Evolutionary conservation across 192 early-diverging fungal species (phyloP), one percentile per base, ranked within the genome.

Genomic region (Podila epigama): DNA sequence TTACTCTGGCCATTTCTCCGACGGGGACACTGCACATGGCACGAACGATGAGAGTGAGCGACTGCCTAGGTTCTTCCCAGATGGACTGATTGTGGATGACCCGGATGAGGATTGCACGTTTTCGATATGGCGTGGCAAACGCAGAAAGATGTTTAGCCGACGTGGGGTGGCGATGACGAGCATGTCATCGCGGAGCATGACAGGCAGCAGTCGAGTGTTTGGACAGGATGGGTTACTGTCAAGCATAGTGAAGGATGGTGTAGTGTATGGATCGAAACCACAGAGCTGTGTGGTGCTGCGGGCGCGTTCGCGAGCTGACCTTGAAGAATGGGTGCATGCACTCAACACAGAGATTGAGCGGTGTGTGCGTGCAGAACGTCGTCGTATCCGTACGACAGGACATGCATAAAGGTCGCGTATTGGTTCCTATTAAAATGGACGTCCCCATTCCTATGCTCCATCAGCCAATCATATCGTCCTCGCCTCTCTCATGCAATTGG

Each of bases 301-400:
- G 28, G 66, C 80, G 2, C 51, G 72, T 13, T 78, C 61, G 31
- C 61, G 72, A 12, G 34, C 63, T 2, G 80, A 82, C 35, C 51
- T 75, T 35, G 80, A 82, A 32, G 69, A 82, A 34, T 82, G 80
- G 80, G 80, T 82, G 29, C 51, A 57, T 60, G 80, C 80, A 3
- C 35, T 82, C 32, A 82, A 82, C 32, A 69, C 66, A 2, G 80
- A 82, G 60, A 72, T 82, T 68, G 73, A 82, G 57, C 69, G 72
- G 11, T 37, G 29, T 50, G 72, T 75, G 15, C 64, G 72, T 25
- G 35, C 44, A 25, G 72, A 75, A 41, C 63, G 72, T 40, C 40
- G 53, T 1, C 60, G 53, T 10, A 41, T 75, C 31, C 51, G 51
- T 16, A 9, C 25, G 34, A 66, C 35, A 11, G 56, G 61, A n/a